Conservation (phyloP, 257 asterid genomes). For the Fraxinus pennsylvanica region DNA sequence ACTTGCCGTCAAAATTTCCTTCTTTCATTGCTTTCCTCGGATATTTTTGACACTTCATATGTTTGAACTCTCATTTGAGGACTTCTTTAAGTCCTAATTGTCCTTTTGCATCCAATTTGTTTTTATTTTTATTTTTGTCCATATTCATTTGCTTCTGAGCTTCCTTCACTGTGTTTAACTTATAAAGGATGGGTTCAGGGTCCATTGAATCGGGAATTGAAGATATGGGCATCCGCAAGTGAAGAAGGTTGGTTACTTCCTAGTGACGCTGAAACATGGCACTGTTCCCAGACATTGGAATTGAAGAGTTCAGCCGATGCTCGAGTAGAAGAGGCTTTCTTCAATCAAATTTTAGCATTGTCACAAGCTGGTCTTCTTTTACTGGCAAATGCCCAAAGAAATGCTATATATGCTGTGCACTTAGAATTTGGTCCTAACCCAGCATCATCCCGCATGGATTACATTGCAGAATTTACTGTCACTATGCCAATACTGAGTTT, state of each 20-base stretch:
- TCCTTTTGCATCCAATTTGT: background rate
- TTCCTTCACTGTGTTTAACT: slow-evolving; percentile 7
- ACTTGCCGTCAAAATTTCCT: slow-evolving; percentile 16
- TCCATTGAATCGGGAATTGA: slow-evolving; percentile 64
- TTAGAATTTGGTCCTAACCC: slow-evolving; percentile 86
- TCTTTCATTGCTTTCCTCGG: background rate
- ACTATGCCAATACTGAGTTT: slow-evolving; percentile 98
- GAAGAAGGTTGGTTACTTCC: slow-evolving; percentile 99
- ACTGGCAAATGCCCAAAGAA: slow-evolving; percentile 92
- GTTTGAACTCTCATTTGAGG: background rate
- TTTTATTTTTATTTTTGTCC: background rate
- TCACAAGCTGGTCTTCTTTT: slow-evolving; percentile 81
- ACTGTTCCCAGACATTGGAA: slow-evolving; percentile 82
- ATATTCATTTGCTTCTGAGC: background rate
- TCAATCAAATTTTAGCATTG: slow-evolving; percentile 91
- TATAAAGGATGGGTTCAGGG: slow-evolving; percentile 54
- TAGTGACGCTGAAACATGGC: slow-evolving; percentile 89
- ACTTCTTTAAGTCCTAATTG: background rate
- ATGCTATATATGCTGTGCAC: slow-evolving; percentile 94
- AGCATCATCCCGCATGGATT: slow-evolving; percentile 78
- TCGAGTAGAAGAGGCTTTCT: slow-evolving; percentile 72
- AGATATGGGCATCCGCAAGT: slow-evolving; percentile 87
- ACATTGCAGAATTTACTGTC: slow-evolving; percentile 88
- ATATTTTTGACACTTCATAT: background rate
- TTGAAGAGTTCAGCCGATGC: slow-evolving; percentile 69